Evolutionary conservation across 345 rosid genomes (phyloP).

Genomic region (Sapria himalayana): DNA sequence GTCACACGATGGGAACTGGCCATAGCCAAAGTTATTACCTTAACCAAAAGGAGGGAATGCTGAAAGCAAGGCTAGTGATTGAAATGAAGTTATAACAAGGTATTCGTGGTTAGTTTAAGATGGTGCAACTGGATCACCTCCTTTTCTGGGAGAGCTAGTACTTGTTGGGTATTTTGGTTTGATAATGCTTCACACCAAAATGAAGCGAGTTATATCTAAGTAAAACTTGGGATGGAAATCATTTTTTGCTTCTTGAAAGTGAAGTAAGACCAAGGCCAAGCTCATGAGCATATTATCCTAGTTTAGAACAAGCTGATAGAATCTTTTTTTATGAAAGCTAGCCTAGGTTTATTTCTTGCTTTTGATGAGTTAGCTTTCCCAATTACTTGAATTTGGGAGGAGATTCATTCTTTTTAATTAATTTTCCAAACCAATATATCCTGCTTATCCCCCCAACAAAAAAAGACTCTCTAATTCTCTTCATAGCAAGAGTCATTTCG

Average conservation of each 20-base stretch:
- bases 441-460: too few relatives aligned
- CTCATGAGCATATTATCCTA: too few relatives aligned
- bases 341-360: too few relatives aligned
- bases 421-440: too few relatives aligned
- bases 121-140: neutral
- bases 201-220: neutral
- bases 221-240: neutral
- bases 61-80: constrained; percentile 5
- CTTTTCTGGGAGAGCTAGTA: neutral
- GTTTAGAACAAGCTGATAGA: too few relatives aligned
- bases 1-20: constrained; percentile 3
- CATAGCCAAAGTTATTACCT: constrained; percentile 2
- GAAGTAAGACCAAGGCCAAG: neutral
- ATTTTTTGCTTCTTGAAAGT: neutral
- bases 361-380: too few relatives aligned
- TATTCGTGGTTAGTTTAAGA: neutral
- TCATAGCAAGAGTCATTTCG: too few relatives aligned
- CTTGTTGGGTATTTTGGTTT: neutral
- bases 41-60: constrained; percentile 4
- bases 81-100: constrained; percentile 2
- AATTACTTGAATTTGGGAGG: too few relatives aligned
- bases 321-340: too few relatives aligned
- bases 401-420: too few relatives aligned
- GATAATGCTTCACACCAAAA: neutral
- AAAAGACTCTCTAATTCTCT: too few relatives aligned